phyloP scores from a whole-genome alignment of 2,329 filamentous ascomycete genomes.

The Botrytis fragariae region DNA sequence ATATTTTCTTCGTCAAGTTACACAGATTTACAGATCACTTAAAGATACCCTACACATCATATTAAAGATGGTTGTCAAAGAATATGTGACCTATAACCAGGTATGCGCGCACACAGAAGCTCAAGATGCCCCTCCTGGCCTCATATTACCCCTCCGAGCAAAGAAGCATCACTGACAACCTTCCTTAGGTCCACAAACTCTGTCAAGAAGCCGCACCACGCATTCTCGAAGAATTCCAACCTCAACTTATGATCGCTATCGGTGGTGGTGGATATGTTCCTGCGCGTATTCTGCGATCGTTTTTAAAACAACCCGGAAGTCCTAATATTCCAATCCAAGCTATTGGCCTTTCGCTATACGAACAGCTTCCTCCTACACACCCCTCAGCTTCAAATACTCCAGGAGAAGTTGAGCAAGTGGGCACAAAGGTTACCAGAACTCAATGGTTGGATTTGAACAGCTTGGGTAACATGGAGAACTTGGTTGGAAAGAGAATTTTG shows the following conservation, averaged over 20 bases:
- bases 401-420: conserved; percentile 62
- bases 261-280: conserved; percentile 97
- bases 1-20: not conserved
- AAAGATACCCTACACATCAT: not conserved
- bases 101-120: conserved; percentile 48
- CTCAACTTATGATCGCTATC: conserved; percentile 97
- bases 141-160: conserved; percentile 22
- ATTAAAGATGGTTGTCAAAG: conserved; percentile 69
- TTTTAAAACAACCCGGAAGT: conserved; percentile 82
- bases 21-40: not conserved
- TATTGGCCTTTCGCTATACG: conserved; percentile 96
- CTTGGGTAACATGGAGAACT: conserved; percentile 77
- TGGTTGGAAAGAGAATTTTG: conserved; percentile 86
- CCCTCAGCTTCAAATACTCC: conserved; percentile 50
- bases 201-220: conserved; percentile 80
- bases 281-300: conserved; percentile 93
- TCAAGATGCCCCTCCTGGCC: not conserved
- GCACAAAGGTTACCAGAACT: conserved; percentile 93
- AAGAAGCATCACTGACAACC: conserved; percentile 26
- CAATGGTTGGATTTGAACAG: conserved; percentile 95
- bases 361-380: conserved; percentile 63
- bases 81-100: conserved; percentile 91
- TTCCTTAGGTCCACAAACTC: conserved; percentile 83
- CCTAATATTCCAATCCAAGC: conserved; percentile 99
- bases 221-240: conserved; percentile 83